phyloP scores from a whole-genome alignment of 345 rosid species.

The Eucalyptus polybractea region DNA sequence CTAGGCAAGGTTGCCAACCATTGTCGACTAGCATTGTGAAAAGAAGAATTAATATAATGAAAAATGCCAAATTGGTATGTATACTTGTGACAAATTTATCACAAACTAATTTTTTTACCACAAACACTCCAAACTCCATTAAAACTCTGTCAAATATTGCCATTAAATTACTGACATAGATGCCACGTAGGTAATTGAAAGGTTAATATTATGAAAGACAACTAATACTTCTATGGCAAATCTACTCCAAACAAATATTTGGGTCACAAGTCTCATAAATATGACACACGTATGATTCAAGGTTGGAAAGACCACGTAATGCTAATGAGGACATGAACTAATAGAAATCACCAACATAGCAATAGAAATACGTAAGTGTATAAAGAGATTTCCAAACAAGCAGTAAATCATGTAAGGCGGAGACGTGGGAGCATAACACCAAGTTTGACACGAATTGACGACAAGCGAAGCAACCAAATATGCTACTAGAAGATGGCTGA shows the following conservation, averaged over 20 bases:
- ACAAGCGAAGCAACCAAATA: not conserved
- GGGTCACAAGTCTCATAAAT: not conserved
- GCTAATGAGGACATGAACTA: not conserved
- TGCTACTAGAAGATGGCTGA: not conserved
- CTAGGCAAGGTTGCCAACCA: too few relatives aligned
- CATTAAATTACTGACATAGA: not conserved
- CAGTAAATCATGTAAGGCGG: not conserved
- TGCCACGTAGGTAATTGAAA: not conserved
- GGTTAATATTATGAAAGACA: too few relatives aligned
- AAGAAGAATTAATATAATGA: too few relatives aligned
- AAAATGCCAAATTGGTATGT: rapidly evolving
- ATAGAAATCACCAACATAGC: not conserved
- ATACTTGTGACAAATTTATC: rapidly evolving
- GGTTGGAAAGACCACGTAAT: not conserved
- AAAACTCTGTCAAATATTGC: too few relatives aligned
- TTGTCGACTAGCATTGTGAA: too few relatives aligned
- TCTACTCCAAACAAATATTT: too few relatives aligned
- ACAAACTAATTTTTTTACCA: too few relatives aligned
- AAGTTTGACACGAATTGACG: not conserved
- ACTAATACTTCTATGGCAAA: rapidly evolving
- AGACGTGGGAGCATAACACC: not conserved
- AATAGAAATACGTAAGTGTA: not conserved
- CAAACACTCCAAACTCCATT: not conserved
- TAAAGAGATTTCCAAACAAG: not conserved
- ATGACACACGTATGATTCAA: not conserved